Conservation (phyloP, 768 basidiomycete species). For the Multifurca ochricompacta region DNA sequence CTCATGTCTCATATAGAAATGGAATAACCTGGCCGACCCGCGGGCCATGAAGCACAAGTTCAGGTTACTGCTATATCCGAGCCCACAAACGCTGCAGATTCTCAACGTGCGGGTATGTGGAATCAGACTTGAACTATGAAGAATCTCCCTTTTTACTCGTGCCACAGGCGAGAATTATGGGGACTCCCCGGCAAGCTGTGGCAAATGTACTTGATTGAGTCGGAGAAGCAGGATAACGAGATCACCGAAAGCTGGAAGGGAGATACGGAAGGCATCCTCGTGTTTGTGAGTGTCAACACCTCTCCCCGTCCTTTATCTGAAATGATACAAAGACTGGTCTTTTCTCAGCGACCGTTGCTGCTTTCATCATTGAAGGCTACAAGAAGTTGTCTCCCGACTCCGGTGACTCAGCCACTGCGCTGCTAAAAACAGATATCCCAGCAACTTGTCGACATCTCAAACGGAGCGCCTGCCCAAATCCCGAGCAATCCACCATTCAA, state of each 20-base stretch:
- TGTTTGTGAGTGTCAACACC: not conserved
- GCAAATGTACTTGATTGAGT: not conserved
- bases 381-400: conserved; percentile 5
- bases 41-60: too few species aligned
- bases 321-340: conserved; percentile 1
- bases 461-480: not conserved
- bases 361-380: conserved; percentile 7
- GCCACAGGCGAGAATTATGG: not conserved
- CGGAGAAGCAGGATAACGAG: not conserved
- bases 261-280: not conserved
- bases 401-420: not conserved
- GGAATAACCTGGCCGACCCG: too few species aligned
- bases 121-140: not conserved
- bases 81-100: not conserved
- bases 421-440: conserved; percentile 11
- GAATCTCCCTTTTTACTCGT: not conserved
- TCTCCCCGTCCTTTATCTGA: not conserved
- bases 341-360: conserved; percentile 3
- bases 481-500: not conserved
- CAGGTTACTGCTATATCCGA: too few species aligned
- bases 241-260: not conserved
- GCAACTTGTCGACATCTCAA: conserved; percentile 1
- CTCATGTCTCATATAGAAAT: too few species aligned
- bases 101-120: not conserved
- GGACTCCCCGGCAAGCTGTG: not conserved